phyloP scores from a whole-genome alignment of 805 yeast species.

The Hanseniaspora lachancei region DNA sequence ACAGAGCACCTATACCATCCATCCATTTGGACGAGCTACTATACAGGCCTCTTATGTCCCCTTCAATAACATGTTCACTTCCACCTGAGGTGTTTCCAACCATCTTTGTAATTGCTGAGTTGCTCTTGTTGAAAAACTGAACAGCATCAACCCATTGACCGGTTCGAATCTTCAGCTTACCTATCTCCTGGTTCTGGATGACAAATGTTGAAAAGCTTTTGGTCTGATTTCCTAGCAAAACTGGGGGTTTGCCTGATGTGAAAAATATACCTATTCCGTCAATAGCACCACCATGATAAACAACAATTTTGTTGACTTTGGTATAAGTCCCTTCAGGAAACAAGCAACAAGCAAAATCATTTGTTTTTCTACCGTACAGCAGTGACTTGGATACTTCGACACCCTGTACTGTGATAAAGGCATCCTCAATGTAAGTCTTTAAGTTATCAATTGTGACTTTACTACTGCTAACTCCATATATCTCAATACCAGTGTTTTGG shows the following conservation, averaged over 20 bases:
- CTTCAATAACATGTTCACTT: conserved; percentile 40
- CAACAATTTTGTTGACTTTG: conserved; percentile 39
- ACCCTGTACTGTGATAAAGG: conserved; percentile 20
- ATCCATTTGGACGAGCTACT: conserved; percentile 64
- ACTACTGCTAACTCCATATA: not conserved
- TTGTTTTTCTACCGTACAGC: conserved; percentile 22
- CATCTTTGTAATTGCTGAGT: conserved; percentile 41
- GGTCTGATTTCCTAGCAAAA: conserved; percentile 42
- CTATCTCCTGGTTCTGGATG: conserved; percentile 47
- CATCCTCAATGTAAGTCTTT: not conserved
- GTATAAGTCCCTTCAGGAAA: conserved; percentile 16
- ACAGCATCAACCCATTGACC: conserved; percentile 89
- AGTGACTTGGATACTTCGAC: conserved; percentile 28
- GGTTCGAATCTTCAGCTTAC: conserved; percentile 48
- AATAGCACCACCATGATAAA: conserved; percentile 63
- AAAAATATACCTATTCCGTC: conserved; percentile 61
- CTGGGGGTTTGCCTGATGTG: conserved; percentile 18
- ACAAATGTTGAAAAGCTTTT: conserved; percentile 41
- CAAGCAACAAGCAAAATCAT: conserved; percentile 25
- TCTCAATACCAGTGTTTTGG: conserved; percentile 5
- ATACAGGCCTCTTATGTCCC: conserved; percentile 54
- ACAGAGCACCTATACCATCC: conserved; percentile 59
- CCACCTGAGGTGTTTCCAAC: conserved; percentile 65
- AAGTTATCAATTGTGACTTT: conserved; percentile 12
- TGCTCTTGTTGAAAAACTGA: conserved; percentile 47